Percentiles rank a stretch among this genome's conserved stretches.
phyloP scores from a whole-genome alignment of 805 yeast species.

The Starmera quercuum region DNA sequence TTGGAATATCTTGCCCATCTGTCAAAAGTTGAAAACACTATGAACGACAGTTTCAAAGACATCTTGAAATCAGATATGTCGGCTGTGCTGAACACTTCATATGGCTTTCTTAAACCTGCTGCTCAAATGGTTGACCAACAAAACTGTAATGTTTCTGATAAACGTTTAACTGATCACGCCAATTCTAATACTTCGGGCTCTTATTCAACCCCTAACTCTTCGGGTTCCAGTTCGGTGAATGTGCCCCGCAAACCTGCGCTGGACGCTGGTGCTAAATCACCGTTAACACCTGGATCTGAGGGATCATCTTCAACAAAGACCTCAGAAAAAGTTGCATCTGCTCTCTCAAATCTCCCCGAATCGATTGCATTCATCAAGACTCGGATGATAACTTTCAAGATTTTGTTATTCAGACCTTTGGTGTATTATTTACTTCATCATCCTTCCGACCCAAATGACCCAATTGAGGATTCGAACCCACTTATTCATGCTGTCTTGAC shows the following conservation, averaged over 20 bases:
- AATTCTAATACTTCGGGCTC: background rate
- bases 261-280: background rate
- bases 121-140: too few relatives aligned
- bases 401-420: conserved; percentile 15
- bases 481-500: conserved; percentile 10
- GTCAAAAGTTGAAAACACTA: conserved; percentile 11
- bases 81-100: conserved; percentile 10
- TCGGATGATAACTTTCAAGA: conserved; percentile 13
- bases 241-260: background rate
- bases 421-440: conserved; percentile 10
- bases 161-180: background rate
- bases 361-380: conserved; percentile 15
- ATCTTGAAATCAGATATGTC: conserved; percentile 9
- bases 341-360: conserved; percentile 10
- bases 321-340: conserved; percentile 1
- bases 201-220: background rate
- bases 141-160: too few relatives aligned
- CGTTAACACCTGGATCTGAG: conserved; percentile 10
- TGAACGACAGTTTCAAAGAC: conserved; percentile 8
- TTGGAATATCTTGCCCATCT: conserved; percentile 11
- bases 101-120: conserved; percentile 8
- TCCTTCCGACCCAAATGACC: background rate
- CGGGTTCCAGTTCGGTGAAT: background rate
- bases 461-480: conserved; percentile 3
- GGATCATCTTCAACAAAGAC: conserved; percentile 6